phyloP scores from a whole-genome alignment of 495 filamentous ascomycete genomes.

The Daldinia caldariorum region DNA sequence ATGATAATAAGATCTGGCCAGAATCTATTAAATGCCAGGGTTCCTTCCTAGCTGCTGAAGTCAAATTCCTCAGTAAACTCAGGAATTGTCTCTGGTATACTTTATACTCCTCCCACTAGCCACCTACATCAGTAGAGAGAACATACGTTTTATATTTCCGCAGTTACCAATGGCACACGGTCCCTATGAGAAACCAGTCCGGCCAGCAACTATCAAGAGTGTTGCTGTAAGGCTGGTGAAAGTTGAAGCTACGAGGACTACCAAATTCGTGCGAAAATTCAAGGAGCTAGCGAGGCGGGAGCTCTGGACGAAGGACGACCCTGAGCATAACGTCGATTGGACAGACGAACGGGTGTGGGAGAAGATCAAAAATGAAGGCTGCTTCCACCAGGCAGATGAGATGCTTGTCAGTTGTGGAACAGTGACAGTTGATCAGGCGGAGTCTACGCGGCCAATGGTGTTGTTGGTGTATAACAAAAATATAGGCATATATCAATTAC shows the following conservation, averaged over 20 bases:
- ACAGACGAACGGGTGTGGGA: constrained; percentile 44
- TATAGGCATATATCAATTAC: constrained; percentile 56
- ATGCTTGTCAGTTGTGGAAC: constrained; percentile 58
- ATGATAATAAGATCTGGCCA: constrained; percentile 6
- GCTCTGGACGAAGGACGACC: constrained; percentile 39
- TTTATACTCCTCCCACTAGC: not conserved
- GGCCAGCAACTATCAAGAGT: constrained; percentile 26
- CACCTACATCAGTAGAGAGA: not conserved
- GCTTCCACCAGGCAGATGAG: constrained; percentile 50
- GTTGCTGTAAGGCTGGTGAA: constrained; percentile 15
- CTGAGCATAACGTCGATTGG: constrained; percentile 41
- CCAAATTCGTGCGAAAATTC: constrained; percentile 38
- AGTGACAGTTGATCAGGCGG: constrained; percentile 53
- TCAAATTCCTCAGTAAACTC: constrained; percentile 9
- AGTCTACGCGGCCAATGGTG: constrained; percentile 43
- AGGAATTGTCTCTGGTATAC: not conserved
- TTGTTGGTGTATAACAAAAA: constrained; percentile 56
- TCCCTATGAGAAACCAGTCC: constrained; percentile 27
- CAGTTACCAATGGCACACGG: constrained; percentile 30
- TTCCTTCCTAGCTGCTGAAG: not conserved
- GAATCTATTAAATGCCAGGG: constrained; percentile 14
- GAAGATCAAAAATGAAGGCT: constrained; percentile 43
- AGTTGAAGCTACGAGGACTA: constrained; percentile 18
- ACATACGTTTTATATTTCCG: not conserved
- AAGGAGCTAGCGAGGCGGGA: constrained; percentile 36